Conservation (phyloP, 768 basidiomycete genomes). For the Sporobolomyces roseus region DNA sequence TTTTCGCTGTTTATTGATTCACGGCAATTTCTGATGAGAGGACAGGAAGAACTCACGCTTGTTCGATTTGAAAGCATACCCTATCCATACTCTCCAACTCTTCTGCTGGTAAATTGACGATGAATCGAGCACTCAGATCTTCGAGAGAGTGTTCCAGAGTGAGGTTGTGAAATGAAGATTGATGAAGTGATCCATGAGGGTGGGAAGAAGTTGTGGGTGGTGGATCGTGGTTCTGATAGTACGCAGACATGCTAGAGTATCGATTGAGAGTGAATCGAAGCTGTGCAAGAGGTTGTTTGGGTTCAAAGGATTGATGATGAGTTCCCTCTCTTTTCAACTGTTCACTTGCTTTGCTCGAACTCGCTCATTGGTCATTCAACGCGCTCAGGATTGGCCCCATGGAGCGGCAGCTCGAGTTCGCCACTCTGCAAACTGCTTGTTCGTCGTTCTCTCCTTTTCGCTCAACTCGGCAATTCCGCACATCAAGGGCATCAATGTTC, state of each 20-base stretch:
- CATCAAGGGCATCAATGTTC: no score
- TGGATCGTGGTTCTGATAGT: background rate
- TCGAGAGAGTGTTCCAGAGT: constrained; percentile 31
- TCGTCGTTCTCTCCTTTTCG: no score
- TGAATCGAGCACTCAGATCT: constrained; percentile 61
- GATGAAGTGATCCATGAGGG: background rate
- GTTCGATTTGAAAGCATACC: constrained; percentile 97
- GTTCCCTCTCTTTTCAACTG: no score
- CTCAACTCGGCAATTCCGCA: no score
- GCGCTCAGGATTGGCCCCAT: no score
- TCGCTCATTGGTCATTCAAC: no score
- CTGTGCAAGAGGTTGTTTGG: background rate
- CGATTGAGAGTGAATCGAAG: background rate
- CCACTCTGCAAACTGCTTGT: no score
- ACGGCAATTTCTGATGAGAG: no score
- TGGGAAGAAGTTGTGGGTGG: background rate
- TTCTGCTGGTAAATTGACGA: constrained; percentile 89
- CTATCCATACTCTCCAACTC: constrained; percentile 87
- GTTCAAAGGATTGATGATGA: background rate
- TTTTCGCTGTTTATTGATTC: no score
- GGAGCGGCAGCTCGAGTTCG: no score
- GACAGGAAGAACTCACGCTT: constrained; percentile 66
- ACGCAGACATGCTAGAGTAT: background rate
- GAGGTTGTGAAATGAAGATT: constrained; percentile 31
- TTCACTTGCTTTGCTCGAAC: no score